Conservation (phyloP, 768 basidiomycete species). For the Russula foetens region DNA sequence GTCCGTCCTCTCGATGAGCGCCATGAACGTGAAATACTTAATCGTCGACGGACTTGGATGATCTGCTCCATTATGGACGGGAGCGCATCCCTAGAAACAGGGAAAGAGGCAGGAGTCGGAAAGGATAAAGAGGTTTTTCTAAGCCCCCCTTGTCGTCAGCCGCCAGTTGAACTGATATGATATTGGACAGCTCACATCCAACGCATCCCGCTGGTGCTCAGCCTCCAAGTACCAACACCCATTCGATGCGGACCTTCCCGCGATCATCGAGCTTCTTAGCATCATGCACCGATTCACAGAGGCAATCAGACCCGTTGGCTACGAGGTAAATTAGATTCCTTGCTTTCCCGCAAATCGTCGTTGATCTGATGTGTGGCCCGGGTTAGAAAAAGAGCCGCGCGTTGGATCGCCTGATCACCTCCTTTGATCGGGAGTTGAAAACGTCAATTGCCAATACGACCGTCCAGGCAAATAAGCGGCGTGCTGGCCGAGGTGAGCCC, state of each 20-base stretch:
- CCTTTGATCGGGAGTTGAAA: slow-evolving; percentile 3
- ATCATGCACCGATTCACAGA: slow-evolving; percentile 27
- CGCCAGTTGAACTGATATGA: slow-evolving; percentile 14
- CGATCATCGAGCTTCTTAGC: slow-evolving; percentile 27
- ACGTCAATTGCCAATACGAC: slow-evolving; percentile 13
- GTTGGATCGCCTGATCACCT: slow-evolving; percentile 6
- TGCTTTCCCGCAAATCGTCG: background rate
- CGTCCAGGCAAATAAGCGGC: background rate
- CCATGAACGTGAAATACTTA: slow-evolving; percentile 57
- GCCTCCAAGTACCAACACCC: slow-evolving; percentile 24
- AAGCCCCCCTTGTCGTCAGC: slow-evolving; percentile 23
- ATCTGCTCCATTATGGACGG: slow-evolving; percentile 71
- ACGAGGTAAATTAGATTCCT: background rate
- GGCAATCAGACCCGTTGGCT: background rate
- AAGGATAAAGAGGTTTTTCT: slow-evolving; percentile 51
- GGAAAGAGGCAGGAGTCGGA: slow-evolving; percentile 59
- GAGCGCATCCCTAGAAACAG: slow-evolving; percentile 67
- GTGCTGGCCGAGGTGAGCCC: slow-evolving; percentile 2
- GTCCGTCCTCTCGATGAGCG: slow-evolving; percentile 38
- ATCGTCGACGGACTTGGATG: slow-evolving; percentile 68
- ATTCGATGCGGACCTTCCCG: slow-evolving; percentile 26
- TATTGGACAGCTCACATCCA: slow-evolving; percentile 33
- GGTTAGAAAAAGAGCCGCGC: slow-evolving; percentile 11
- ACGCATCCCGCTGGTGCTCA: slow-evolving; percentile 22
- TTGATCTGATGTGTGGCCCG: background rate